Base-by-base conservation (phyloP, 805 yeast species). In the Spathaspora boniae region DNA sequence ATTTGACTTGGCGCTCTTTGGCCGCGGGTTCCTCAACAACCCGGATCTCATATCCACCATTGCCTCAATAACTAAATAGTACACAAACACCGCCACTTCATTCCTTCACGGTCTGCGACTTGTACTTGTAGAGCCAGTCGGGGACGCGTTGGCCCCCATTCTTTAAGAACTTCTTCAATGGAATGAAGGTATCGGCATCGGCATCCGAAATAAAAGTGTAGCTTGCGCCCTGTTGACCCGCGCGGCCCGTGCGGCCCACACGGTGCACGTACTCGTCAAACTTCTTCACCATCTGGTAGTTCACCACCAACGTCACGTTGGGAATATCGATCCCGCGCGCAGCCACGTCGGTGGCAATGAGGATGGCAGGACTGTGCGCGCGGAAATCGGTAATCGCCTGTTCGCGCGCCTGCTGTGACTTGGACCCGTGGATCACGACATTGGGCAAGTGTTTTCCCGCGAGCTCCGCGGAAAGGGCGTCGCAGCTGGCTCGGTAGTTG, bases 171-270 rank as follows among this genome's bases (percentile, higher is more conserved):
- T 62, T 62, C 51, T 67, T 65, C 49, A 80, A 55, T 43, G 73
- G 80, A 35, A 58, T 56, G 36, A 82, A 68, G 1, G 78, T 60
- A 1, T 63, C 72, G 9, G 60, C 56, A 46, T 83, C 89, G 4
- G 69, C 70, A 9, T 70, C 71, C 11, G 22, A 21, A 43, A 88
- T 56, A 44, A 86, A 84, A 0, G 96, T 83, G 9, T 80, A 65
- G 4, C 96, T 82, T 7, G 73, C 67, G 29, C 98, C 98, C 5
- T 54, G 54, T 31, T 75, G 77, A 0, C 97, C 98, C 0, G 96
- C 97, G 58, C 98, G 76, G 25, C 98, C 98, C 0, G 98, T 91
- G 62, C 98, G 79, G 38, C 98, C 98, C 33, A 91, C 82, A 53
- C 98, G 73, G 60, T 91, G 98, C 14, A 91, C 76, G 48, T 88